Evolutionary conservation across 768 basidiomycete species (phyloP), one percentile per base, ranked within the genome.

Genomic region (Pleurotus citrinopileatus): DNA sequence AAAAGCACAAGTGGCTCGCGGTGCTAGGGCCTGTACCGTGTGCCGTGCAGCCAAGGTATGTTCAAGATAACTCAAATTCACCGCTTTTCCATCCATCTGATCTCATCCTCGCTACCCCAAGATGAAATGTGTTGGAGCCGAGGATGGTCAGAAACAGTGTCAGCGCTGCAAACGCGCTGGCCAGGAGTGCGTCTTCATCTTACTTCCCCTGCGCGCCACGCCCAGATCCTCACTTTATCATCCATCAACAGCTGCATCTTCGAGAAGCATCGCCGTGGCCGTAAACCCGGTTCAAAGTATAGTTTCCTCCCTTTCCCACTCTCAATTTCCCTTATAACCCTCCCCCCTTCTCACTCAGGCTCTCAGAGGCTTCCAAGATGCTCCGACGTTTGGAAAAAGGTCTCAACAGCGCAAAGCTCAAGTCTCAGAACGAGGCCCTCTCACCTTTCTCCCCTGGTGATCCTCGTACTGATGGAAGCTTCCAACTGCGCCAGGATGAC

Each of bases 91-190:
- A 54, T 51, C 59, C 42, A 46, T 52, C 32, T 34, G n/a, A 34
- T n/a, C 32, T 10, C 9, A n/a, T 59, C 55, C 57, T 57, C 29
- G 52, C 15, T 34, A 34, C 15, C 52, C 26, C 55, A 15, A 93
- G 91, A 94, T 94, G 91, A 91, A 92, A 68, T 94, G 91, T 62
- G 90, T 93, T 55, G 91, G 89, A 42, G 87, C 91, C 46, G 91
- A 94, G 66, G 90, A 93, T 62, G 89, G 90, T 55, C 77, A 82
- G 57, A 84, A 83, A 61, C 82, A 80, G 26, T 94, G 91, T 66
- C 89, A 93, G 66, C 86, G 91, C 47, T 94, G 91, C 72, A 86
- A 82, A 65, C 86, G 91, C 55, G 84, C 88, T 28, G 86, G 86
- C 59, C 82, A 84, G 47, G 84, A 89, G 87, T 87, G 66, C 57